Base-by-base conservation (phyloP, 2,329 filamentous ascomycete species). In the Colletotrichum simmondsii region DNA sequence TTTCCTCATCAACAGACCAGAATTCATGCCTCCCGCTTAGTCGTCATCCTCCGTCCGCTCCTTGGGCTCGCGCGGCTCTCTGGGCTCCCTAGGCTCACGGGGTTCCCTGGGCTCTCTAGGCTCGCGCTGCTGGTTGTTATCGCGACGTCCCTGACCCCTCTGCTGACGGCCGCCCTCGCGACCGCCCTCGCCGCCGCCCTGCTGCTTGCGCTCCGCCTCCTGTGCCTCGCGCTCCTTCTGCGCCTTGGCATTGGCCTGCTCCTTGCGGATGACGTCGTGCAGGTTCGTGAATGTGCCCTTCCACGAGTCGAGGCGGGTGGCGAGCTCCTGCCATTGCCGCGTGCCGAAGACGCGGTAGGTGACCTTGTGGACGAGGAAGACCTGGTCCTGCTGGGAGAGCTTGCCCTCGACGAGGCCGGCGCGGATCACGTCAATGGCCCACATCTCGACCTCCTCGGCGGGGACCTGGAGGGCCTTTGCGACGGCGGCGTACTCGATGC, bases 381-480 rank as follows among this genome's bases (percentile, higher is more conserved):
- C 94, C 82, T 94, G 91, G 82, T 95, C 95, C 82, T 96, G 90
- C 87, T 99, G 97, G 72, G 94, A 97, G 77, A 99, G 91, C 86
- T 97, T 97, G 81, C 97, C 97, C 87, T 99, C 97, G 65, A 99
- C 94, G 49, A 99, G 91, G 42, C 95, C 95, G 60, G 95, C 95
- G 77, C 97, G 94, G 85, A 99, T 98, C 77, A 97, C 95, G 83
- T 99, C 97, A 80, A 99, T 99, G 77, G 97, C 95, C 97, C 97
- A 99, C 89, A 96, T 93, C 89, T 99, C 97, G 54, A 98, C 95
- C 75, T 98, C 95, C 75, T 94, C 92, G 59, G 86, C 81, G 58
- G 94, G 92, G 68, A 99, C 92, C 84, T 97, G 93, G 59, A 99
- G 91, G 6, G 95, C 93, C 81, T 93, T 93, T 76, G 93, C 91